Percentiles rank a stretch among this genome's conserved stretches.
Conservation (phyloP, 345 rosid species). For the Zanthoxylum bungeanum region DNA sequence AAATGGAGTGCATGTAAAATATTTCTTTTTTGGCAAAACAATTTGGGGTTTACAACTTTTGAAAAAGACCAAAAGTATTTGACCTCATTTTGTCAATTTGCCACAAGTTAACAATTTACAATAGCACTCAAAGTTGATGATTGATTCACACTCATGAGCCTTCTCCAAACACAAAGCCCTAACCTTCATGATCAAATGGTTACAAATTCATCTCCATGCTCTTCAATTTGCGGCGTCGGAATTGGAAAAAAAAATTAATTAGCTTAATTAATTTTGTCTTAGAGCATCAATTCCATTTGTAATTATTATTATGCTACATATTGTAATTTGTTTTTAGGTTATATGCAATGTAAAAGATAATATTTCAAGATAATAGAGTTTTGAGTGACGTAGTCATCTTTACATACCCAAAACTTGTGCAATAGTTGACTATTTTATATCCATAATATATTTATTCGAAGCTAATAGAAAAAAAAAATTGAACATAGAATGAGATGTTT, state of each 20-base stretch:
- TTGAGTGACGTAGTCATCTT: no score
- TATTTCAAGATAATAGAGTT: not conserved
- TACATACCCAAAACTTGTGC: no score
- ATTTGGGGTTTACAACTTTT: slow-evolving; percentile 3
- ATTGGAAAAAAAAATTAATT: not conserved
- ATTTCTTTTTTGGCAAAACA: slow-evolving; percentile 28
- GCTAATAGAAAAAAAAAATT: no score
- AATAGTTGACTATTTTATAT: no score
- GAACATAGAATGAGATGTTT: no score
- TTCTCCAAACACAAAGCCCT: not conserved
- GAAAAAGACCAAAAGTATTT: slow-evolving; percentile 9
- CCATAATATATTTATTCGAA: no score
- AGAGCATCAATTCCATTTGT: not conserved
- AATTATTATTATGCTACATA: slow-evolving; percentile 3
- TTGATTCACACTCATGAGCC: not conserved
- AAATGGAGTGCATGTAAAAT: slow-evolving; percentile 35
- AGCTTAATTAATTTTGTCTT: not conserved
- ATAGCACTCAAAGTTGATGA: slow-evolving; percentile 15
- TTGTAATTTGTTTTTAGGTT: slow-evolving; percentile 1
- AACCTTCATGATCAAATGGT: not conserved
- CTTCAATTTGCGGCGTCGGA: not conserved
- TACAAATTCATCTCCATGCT: not conserved
- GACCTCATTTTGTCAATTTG: slow-evolving; percentile 18
- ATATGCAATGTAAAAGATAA: not conserved
- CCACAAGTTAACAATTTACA: slow-evolving; percentile 23